A percentile compares a stretch with the other conserved stretches of the same genome.
phyloP scores from a whole-genome alignment of 169 alveolate species.

The Plasmodium cynomolgi region DNA sequence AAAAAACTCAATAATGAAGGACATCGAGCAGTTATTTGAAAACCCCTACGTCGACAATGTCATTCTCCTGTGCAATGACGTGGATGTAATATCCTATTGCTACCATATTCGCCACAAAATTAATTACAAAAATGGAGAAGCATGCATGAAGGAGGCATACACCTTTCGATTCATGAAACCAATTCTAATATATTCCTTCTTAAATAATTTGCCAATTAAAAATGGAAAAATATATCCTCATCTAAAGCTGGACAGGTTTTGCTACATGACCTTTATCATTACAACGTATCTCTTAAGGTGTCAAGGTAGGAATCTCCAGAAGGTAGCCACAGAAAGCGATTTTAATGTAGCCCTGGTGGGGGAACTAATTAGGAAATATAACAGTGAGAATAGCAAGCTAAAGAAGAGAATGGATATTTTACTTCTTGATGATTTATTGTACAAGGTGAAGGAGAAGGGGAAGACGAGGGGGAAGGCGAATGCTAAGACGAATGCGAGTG shows the following conservation, averaged over 20 bases:
- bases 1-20: background rate
- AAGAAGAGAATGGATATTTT: slow-evolving; percentile 17
- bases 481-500: background rate
- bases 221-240: slow-evolving; percentile 10
- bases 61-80: slow-evolving; percentile 3
- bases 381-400: background rate
- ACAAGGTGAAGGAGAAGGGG: background rate
- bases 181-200: background rate
- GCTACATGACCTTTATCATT: slow-evolving; percentile 24
- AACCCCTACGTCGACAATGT: background rate
- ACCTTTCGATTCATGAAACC: background rate
- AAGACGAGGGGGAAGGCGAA: background rate
- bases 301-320: background rate
- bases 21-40: background rate
- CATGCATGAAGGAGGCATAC: background rate
- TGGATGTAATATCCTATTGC: slow-evolving; percentile 13
- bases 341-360: background rate
- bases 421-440: slow-evolving; percentile 13
- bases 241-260: slow-evolving; percentile 6
- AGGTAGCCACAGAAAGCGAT: background rate
- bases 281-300: background rate
- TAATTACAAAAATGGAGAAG: background rate
- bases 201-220: slow-evolving; percentile 16
- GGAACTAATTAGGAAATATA: background rate
- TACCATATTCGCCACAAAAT: background rate